Evolutionary conservation across 306 rosid species (phyloP).

Genomic region (Gillenia trifoliata): DNA sequence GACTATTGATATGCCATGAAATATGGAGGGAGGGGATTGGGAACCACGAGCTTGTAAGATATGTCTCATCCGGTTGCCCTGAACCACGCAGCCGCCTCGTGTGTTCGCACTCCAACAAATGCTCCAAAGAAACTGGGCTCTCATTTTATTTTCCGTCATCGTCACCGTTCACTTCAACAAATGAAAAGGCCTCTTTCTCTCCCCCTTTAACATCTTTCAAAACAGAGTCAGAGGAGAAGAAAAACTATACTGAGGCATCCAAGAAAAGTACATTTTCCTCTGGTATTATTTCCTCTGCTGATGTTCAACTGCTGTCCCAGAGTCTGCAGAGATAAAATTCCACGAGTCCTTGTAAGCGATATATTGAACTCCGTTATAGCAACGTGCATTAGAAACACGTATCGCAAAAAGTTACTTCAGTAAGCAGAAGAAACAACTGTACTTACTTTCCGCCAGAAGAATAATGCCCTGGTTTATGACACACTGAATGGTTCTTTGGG

Average conservation of each 20-base stretch:
- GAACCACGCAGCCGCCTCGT: no score
- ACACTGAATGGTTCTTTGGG: conserved; percentile 96
- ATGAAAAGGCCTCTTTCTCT: neutral
- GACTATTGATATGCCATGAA: no score
- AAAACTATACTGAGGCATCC: conserved; percentile 13
- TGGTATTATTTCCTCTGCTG: conserved; percentile 53
- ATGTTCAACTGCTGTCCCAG: conserved; percentile 44
- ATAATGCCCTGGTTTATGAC: conserved; percentile 98
- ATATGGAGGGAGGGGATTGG: no score
- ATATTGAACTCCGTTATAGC: conserved; percentile 84
- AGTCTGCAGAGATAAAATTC: conserved; percentile 65
- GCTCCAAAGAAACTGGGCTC: no score
- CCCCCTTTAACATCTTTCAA: neutral
- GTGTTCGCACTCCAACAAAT: no score
- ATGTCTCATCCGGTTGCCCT: no score
- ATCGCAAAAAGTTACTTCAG: neutral
- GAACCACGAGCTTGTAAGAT: no score
- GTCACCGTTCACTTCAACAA: no score
- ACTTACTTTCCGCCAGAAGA: conserved; percentile 93
- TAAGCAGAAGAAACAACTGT: conserved; percentile 19
- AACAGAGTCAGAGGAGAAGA: conserved; percentile 6
- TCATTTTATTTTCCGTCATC: no score
- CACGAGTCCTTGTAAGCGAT: conserved; percentile 75
- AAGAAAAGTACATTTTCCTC: conserved; percentile 61
- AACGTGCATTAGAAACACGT: conserved; percentile 37